Evolutionary conservation across 163 green algal species (phyloP).

Genomic region (Chlorella variabilis): DNA sequence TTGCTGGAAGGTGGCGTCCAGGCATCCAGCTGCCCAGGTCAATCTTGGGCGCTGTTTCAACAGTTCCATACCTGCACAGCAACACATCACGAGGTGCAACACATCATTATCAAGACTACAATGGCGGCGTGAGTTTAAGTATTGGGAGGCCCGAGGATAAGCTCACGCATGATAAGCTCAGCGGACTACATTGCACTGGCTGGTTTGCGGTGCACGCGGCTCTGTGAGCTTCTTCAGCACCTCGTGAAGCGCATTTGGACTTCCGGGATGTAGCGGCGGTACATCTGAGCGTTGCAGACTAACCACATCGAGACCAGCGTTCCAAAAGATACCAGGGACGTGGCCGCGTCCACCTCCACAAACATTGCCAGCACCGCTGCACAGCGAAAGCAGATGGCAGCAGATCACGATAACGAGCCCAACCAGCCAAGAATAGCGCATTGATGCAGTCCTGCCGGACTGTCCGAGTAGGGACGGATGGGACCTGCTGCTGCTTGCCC

Average conservation of each 20-base stretch:
- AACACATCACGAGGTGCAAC: not conserved
- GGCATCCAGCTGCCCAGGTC: not conserved
- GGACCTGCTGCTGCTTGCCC: too few species aligned
- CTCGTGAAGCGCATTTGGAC: constrained; percentile 50
- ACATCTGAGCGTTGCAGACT: constrained; percentile 47
- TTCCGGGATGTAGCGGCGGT: constrained; percentile 45
- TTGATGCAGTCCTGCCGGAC: too few species aligned
- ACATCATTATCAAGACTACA: too few species aligned
- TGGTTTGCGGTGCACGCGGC: too few species aligned
- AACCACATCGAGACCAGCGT: constrained; percentile 43
- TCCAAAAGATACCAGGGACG: constrained; percentile 33
- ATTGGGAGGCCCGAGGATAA: too few species aligned
- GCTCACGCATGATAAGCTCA: too few species aligned
- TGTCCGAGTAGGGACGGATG: too few species aligned
- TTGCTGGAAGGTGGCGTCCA: not conserved
- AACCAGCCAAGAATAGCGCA: too few species aligned
- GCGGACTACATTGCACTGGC: too few species aligned
- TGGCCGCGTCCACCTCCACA: constrained; percentile 27
- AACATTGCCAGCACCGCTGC: constrained; percentile 46
- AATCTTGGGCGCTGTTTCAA: not conserved
- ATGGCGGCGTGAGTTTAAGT: too few species aligned
- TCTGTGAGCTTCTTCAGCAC: too few species aligned
- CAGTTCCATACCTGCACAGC: constrained; percentile 29
- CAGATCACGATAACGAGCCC: too few species aligned
- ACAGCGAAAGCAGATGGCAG: not conserved